Evolutionary conservation across 768 basidiomycete species (phyloP).

Genomic region (Crepidotus variabilis): DNA sequence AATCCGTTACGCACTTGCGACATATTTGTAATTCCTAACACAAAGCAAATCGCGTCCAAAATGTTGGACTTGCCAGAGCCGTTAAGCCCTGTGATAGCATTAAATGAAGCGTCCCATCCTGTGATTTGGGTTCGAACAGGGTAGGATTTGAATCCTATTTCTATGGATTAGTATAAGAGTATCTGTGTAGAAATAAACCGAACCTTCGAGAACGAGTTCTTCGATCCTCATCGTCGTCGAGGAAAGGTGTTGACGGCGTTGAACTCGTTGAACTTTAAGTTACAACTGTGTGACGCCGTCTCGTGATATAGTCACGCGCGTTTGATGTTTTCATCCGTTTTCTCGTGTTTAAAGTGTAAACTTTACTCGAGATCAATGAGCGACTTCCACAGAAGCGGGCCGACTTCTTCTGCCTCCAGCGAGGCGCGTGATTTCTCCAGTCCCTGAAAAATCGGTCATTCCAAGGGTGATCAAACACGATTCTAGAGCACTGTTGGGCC

Average conservation of each 20-base stretch:
- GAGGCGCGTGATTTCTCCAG: too few relatives aligned
- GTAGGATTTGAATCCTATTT: constrained; percentile 92
- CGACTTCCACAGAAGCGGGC: too few relatives aligned
- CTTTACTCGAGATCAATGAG: too few relatives aligned
- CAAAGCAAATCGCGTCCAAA: constrained; percentile 98
- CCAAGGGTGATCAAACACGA: too few relatives aligned
- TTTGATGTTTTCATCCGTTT: too few relatives aligned
- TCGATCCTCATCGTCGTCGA: constrained; percentile 76
- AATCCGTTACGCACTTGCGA: constrained; percentile 54
- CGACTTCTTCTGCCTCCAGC: too few relatives aligned
- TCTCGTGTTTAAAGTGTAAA: too few relatives aligned
- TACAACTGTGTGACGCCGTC: background rate
- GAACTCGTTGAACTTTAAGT: background rate
- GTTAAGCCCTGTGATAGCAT: constrained; percentile 95
- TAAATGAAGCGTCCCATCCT: constrained; percentile 98
- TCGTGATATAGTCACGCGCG: background rate
- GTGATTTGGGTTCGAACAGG: constrained; percentile 94
- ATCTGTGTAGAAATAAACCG: background rate
- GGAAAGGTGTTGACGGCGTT: background rate
- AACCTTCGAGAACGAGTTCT: constrained; percentile 90
- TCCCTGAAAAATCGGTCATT: too few relatives aligned
- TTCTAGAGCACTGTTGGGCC: too few relatives aligned
- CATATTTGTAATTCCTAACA: constrained; percentile 97
- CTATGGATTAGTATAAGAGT: background rate
- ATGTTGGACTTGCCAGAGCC: constrained; percentile 99